Conservation (phyloP, 2,329 filamentous ascomycete genomes). For the Colletotrichum tanaceti region DNA sequence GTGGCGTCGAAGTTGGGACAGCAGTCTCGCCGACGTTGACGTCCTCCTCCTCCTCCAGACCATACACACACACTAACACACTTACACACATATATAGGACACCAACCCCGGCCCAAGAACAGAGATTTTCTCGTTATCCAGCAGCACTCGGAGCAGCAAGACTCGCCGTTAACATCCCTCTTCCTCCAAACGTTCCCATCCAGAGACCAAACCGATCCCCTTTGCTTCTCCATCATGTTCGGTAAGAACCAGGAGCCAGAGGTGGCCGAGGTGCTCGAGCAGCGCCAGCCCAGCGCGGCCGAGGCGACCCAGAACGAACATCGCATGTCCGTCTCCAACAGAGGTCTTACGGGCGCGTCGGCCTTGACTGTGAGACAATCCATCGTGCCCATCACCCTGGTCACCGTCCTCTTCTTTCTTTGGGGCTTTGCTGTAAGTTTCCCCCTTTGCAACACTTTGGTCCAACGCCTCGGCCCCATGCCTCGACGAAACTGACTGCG, state of each 20-base stretch:
- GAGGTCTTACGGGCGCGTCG: conserved; percentile 43
- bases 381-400: conserved; percentile 72
- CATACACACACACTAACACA: neutral
- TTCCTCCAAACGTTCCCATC: neutral
- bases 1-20: conserved; percentile 6
- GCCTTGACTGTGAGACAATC: conserved; percentile 73
- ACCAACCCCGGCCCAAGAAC: neutral
- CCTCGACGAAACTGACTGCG: too few species aligned
- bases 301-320: conserved; percentile 41
- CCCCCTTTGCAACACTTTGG: too few species aligned
- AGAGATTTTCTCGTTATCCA: conserved; percentile 16
- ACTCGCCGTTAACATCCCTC: neutral
- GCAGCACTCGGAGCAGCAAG: conserved; percentile 16
- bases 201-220: neutral
- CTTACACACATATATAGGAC: neutral
- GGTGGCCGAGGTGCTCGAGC: conserved; percentile 40
- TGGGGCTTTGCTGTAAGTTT: conserved; percentile 58
- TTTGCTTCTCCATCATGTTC: conserved; percentile 39
- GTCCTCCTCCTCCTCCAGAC: conserved; percentile 5
- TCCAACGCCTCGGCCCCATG: too few species aligned
- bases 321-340: conserved; percentile 42
- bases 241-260: conserved; percentile 43
- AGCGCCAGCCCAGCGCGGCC: conserved; percentile 40
- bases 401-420: conserved; percentile 63
- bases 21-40: conserved; percentile 2